Evolutionary conservation across 768 basidiomycete genomes (phyloP).

Genomic region (Mycena leptocephala): DNA sequence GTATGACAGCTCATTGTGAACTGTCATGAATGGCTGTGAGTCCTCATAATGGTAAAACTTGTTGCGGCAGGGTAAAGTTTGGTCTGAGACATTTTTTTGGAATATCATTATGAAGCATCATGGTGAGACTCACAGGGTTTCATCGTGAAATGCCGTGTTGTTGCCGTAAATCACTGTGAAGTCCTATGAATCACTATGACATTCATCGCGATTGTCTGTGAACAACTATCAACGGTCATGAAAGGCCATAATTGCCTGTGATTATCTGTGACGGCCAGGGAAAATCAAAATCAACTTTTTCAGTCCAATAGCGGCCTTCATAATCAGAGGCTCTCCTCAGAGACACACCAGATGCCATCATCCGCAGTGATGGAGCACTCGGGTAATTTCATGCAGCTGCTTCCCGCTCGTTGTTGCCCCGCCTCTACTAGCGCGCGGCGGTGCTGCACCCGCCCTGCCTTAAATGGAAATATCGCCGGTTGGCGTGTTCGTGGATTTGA

Average conservation of each 20-base stretch:
- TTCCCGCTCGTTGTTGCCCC: too few species aligned
- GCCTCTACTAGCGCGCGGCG: too few species aligned
- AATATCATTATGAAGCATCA: neutral
- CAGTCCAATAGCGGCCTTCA: too few species aligned
- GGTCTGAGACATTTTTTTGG: neutral
- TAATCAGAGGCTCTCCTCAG: too few species aligned
- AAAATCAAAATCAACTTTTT: neutral
- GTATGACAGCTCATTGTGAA: neutral
- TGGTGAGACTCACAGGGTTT: neutral
- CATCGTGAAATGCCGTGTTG: neutral
- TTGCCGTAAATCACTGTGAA: neutral
- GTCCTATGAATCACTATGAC: neutral
- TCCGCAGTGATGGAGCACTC: too few species aligned
- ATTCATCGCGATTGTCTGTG: neutral
- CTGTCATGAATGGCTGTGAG: neutral
- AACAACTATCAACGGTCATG: neutral
- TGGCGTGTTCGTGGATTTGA: too few species aligned
- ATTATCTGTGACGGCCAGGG: neutral
- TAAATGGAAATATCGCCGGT: too few species aligned
- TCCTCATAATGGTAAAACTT: neutral
- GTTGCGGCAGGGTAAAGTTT: neutral
- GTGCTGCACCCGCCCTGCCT: too few species aligned
- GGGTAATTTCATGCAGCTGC: too few species aligned
- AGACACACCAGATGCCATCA: too few species aligned
- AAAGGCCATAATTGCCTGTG: neutral